phyloP scores from a whole-genome alignment of 345 rosid species.

The Sonneratia caseolaris region DNA sequence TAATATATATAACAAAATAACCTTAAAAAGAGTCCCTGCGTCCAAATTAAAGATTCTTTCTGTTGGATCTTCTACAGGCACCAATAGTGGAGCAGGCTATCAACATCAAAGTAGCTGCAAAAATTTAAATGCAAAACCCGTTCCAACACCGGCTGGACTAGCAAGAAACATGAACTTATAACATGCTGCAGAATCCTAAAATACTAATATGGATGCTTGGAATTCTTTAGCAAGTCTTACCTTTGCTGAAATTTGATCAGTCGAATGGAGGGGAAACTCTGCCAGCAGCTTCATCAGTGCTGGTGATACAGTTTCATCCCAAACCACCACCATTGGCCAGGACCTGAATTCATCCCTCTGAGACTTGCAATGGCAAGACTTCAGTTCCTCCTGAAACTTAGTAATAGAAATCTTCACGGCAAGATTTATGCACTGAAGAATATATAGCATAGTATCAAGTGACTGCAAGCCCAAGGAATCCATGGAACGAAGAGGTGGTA shows the following conservation, averaged over 20 bases:
- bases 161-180: not conserved
- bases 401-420: conserved; percentile 36
- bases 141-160: not conserved
- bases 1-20: not conserved
- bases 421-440: conserved; percentile 53
- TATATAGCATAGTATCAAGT: conserved; percentile 47
- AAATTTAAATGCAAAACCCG: not conserved
- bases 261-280: conserved; percentile 48
- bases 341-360: conserved; percentile 8
- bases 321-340: conserved; percentile 18
- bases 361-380: not conserved
- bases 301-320: conserved; percentile 39
- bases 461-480: conserved; percentile 39
- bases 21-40: not conserved
- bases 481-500: conserved; percentile 36
- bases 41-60: not conserved
- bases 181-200: not conserved
- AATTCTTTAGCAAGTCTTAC: conserved; percentile 19
- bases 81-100: not conserved
- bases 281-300: conserved; percentile 43
- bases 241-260: conserved; percentile 35
- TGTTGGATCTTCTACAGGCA: not conserved
- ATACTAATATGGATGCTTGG: not conserved
- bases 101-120: not conserved
- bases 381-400: conserved; percentile 18